Base-by-base conservation (phyloP, 352 stramenopile genomes). In the Phytophthora crassamura region DNA sequence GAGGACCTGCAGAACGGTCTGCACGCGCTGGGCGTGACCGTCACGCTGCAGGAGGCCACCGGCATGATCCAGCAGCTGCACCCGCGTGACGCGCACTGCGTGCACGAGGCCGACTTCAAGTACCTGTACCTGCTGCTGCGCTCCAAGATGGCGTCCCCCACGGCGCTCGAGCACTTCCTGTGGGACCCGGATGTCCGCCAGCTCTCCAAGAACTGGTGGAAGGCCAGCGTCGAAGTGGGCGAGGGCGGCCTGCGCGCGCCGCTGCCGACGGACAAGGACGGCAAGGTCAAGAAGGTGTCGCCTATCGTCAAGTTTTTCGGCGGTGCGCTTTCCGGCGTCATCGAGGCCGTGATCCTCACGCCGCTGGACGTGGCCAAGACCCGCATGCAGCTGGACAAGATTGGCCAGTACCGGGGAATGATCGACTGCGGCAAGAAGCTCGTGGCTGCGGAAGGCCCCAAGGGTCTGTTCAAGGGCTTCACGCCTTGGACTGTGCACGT, bases 361-460 rank as follows among this genome's bases (percentile, higher is more conserved):
- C 90, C 90, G 35, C 66, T 97, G 30, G 90, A 97, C 63, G 87
- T 96, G 32, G 87, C 87, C 59, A 97, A 97, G 77, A 97, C 90
- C 14, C 84, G 90, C 8, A 71, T 97, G 61, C 90, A 97, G 50
- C 77, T 97, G 11, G 90, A 97, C 72, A 94, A 93, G 72, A 82
- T 59, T 0, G 86, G 84, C 15, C 77, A 94, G 58, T 97, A 97
- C 78, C 86, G 80, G 6, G 89, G 89, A 60, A 94, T 97, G 77
- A 14, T 97, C 14, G 82, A 96, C 74, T 93, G 84, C 61, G 78
- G 87, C 36, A 85, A 90, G 72, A 90, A 94, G 65, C 87, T 96
- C 7, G 75, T 93, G 35, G 60, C 59, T 15, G 85, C 87, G 1
- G 90, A 97, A 66, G 90, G 90, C 4, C 74, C 82, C 11, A 82